Base-by-base conservation (phyloP, 768 basidiomycete species). In the Mycena vitilis region DNA sequence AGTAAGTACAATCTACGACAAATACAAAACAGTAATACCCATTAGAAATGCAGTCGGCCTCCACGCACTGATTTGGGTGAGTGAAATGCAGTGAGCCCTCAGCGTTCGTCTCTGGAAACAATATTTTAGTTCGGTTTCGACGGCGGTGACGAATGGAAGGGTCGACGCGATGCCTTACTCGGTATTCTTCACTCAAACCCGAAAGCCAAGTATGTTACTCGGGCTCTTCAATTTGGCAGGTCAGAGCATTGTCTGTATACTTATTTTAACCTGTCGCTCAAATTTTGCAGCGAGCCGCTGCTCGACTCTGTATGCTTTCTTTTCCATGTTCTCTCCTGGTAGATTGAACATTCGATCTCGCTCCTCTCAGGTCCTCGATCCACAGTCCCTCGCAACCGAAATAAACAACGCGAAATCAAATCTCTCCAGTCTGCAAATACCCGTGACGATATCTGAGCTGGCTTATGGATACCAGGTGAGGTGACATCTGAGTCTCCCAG, bases 221-320 rank as follows among this genome's bases (percentile, higher is more conserved):
- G 89, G 22, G 88, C 79, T 2, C 77, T 92, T 4, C 91, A 92
- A 68, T 92, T 92, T 71, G 91, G 91, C 40, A 90, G 90, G 30
- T 30, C 2, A 30, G 30, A 30, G 30, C n/a, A n/a, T n/a, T n/a
- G n/a, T n/a, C n/a, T n/a, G n/a, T n/a, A n/a, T n/a, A n/a, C n/a
- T n/a, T n/a, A n/a, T n/a, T n/a, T n/a, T n/a, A n/a, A n/a, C n/a
- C n/a, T n/a, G n/a, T n/a, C n/a, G n/a, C n/a, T n/a, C n/a, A n/a
- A n/a, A n/a, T n/a, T n/a, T n/a, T n/a, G n/a, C n/a, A n/a, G n/a
- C 0, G 91, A 92, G 72, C 91, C 91, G 1, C 79, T 92, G 23
- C 92, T 77, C 66, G 91, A 92, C 73, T 63, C 76, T 42, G 71
- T 72, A 56, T 42, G 48, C 16, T 12, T 23, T 15, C 5, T 25